phyloP scores from a whole-genome alignment of 176 grass and related monocot species.

The Avena eriantha region DNA sequence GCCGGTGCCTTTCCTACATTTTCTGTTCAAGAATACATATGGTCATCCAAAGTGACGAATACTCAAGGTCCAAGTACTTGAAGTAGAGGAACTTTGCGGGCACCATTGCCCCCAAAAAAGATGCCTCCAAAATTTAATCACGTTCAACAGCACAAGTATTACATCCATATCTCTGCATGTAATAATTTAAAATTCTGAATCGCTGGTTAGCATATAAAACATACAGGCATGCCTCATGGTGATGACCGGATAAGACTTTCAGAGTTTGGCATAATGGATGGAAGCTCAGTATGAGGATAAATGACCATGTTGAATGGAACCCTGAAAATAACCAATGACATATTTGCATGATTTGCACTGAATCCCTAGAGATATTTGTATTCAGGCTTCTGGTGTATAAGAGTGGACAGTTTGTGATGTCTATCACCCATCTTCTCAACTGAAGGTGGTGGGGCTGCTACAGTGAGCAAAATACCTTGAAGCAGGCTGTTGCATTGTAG shows the following conservation, averaged over 20 bases:
- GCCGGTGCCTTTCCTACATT: too few relatives aligned
- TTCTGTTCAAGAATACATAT: too few relatives aligned
- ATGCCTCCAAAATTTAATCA: neutral
- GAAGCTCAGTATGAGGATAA: neutral
- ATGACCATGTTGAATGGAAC: neutral
- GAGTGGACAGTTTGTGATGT: neutral
- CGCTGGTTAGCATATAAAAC: neutral
- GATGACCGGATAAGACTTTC: neutral
- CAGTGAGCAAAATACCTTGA: neutral
- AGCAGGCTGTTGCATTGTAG: neutral
- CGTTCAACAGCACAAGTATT: neutral
- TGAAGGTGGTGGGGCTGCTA: neutral
- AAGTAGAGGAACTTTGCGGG: neutral
- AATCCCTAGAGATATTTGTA: constrained; percentile 7
- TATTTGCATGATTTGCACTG: neutral
- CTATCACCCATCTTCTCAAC: neutral
- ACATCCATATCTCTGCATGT: neutral
- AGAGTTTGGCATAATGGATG: neutral
- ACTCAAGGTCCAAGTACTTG: neutral
- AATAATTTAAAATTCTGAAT: neutral
- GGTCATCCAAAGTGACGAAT: neutral
- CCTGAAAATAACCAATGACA: neutral
- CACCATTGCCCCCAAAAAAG: neutral
- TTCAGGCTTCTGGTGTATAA: neutral
- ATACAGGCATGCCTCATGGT: neutral